These are phyloP conservation scores for Trichoderma oligosporum DNA, from an alignment of 2,329 filamentous ascomycete genomes.

Conservation along the genomic window DNA sequence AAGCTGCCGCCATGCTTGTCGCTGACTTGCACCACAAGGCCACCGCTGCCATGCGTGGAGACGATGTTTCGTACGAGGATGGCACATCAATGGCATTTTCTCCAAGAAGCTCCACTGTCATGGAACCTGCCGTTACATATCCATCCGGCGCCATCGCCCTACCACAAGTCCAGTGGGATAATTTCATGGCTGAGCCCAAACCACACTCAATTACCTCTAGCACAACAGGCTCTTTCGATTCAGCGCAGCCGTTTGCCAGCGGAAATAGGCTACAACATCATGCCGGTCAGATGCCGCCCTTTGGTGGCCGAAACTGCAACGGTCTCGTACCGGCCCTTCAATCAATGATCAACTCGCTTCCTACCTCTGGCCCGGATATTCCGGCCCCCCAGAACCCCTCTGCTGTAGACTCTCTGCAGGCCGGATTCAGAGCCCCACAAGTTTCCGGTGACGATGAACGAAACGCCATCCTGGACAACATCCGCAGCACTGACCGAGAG, in stretches of 20 bases:
- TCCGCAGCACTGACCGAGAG: constrained; percentile 75
- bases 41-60: constrained; percentile 63
- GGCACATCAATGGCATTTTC: constrained; percentile 66
- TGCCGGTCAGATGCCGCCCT: constrained; percentile 61
- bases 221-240: constrained; percentile 63
- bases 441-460: constrained; percentile 81
- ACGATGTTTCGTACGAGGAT: constrained; percentile 54
- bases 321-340: constrained; percentile 62
- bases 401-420: constrained; percentile 63
- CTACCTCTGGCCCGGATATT: constrained; percentile 64
- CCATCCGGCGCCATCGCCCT: constrained; percentile 74
- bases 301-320: constrained; percentile 61
- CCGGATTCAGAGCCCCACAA: constrained; percentile 69
- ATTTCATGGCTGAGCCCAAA: constrained; percentile 76
- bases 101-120: constrained; percentile 64
- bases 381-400: constrained; percentile 72
- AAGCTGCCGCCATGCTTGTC: constrained; percentile 97
- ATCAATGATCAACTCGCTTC: constrained; percentile 68
- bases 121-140: constrained; percentile 76
- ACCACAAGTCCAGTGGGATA: constrained; percentile 88
- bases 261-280: constrained; percentile 55
- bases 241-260: constrained; percentile 59
- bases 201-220: constrained; percentile 68
- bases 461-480: constrained; percentile 79
- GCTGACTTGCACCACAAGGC: constrained; percentile 96